Conservation (phyloP, 2,329 filamentous ascomycete species). For the Fusarium equiseti region DNA sequence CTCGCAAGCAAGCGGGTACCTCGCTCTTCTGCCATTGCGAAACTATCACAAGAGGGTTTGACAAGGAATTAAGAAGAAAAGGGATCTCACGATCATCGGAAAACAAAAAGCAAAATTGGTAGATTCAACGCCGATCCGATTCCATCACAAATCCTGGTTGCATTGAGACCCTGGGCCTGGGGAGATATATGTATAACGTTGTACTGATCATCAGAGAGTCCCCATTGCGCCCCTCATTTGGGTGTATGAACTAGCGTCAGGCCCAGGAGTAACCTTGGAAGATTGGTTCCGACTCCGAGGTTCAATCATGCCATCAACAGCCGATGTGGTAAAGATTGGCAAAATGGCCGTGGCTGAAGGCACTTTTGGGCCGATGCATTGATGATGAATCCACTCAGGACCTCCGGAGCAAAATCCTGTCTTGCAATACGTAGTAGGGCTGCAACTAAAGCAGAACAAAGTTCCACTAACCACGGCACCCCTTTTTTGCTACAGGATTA, state of each 20-base stretch:
- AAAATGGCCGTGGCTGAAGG: conserved; percentile 6
- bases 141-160: conserved; percentile 8
- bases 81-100: conserved; percentile 1
- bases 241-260: not conserved
- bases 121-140: conserved; percentile 25
- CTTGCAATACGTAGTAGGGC: not conserved
- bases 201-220: not conserved
- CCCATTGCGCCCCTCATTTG: not conserved
- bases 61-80: not conserved
- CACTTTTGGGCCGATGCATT: conserved; percentile 8
- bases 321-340: conserved; percentile 32
- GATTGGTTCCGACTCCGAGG: not conserved
- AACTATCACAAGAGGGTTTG: not conserved
- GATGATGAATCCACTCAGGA: conserved; percentile 10
- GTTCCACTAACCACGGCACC: conserved; percentile 4
- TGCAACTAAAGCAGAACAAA: not conserved
- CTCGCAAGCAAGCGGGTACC: conserved; percentile 48
- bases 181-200: conserved; percentile 32
- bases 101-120: not conserved
- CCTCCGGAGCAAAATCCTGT: not conserved
- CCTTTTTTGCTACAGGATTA: conserved; percentile 3
- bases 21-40: conserved; percentile 39
- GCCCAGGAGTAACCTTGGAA: conserved; percentile 8
- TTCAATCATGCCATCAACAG: conserved; percentile 26
- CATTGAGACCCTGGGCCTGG: conserved; percentile 11